Percentiles rank a stretch among this genome's conserved stretches.
These are phyloP conservation scores for Ustilago bromivora DNA, from an alignment of 1,284 basidiomycete species.

Conservation along the genomic window DNA sequence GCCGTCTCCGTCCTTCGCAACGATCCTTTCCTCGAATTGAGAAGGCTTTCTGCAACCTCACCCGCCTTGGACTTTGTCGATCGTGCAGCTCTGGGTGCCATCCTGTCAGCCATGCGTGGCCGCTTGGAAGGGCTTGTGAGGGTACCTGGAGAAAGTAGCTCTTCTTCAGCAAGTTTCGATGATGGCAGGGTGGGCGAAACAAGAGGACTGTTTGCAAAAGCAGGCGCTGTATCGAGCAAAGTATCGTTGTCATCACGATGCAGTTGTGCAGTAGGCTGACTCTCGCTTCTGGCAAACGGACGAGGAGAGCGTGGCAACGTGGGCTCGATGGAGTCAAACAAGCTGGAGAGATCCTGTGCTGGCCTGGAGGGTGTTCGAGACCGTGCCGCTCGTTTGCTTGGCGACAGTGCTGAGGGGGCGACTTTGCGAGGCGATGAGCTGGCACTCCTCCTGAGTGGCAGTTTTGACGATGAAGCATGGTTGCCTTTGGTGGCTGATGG, in stretches of 20 bases:
- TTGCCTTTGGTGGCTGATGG: constrained; percentile 20
- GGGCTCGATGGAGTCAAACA: constrained; percentile 45
- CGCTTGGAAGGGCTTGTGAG: constrained; percentile 41
- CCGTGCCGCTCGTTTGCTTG: constrained; percentile 30
- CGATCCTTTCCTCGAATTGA: constrained; percentile 21
- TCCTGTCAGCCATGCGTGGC: constrained; percentile 42
- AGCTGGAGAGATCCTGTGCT: constrained; percentile 40
- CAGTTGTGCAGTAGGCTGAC: constrained; percentile 25
- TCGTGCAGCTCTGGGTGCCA: constrained; percentile 35
- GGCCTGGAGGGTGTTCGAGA: constrained; percentile 42
- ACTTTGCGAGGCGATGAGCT: constrained; percentile 40
- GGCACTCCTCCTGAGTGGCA: constrained; percentile 31
- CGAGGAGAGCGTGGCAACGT: constrained; percentile 23
- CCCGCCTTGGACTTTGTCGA: constrained; percentile 23
- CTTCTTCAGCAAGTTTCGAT: constrained; percentile 3
- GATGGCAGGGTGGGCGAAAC: constrained; percentile 17
- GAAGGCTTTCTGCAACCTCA: constrained; percentile 18
- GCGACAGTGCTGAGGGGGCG: constrained; percentile 12
- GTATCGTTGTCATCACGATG: constrained; percentile 9
- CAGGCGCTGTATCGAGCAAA: background rate
- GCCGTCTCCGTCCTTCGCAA: constrained; percentile 42
- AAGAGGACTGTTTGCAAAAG: constrained; percentile 25
- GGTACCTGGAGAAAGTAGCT: constrained; percentile 17
- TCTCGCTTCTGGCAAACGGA: constrained; percentile 44
- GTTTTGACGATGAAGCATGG: constrained; percentile 6